These are phyloP conservation scores for Sicyos edulis DNA, from an alignment of 306 rosid genomes.

Conservation along the genomic window DNA sequence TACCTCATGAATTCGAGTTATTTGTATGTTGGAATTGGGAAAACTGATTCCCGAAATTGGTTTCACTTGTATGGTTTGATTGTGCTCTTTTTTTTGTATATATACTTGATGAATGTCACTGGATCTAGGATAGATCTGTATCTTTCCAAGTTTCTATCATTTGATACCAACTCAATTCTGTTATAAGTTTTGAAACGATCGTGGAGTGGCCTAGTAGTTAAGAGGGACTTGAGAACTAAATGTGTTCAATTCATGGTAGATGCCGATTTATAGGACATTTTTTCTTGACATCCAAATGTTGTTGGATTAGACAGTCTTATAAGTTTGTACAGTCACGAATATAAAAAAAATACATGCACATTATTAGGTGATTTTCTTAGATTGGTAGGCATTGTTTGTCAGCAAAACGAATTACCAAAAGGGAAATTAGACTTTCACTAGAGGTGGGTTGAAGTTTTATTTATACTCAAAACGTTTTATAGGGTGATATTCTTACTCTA, in stretches of 20 bases:
- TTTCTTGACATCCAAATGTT: no score
- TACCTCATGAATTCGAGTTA: not conserved
- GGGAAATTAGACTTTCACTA: not conserved
- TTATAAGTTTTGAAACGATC: not conserved
- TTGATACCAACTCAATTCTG: not conserved
- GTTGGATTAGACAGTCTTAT: no score
- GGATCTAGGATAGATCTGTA: slow-evolving; percentile 7
- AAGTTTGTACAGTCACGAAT: no score
- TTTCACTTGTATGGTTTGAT: not conserved
- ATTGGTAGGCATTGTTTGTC: not conserved
- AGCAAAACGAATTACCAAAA: not conserved
- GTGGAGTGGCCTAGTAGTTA: no score
- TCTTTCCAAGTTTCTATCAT: not conserved
- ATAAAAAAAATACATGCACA: no score
- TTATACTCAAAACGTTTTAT: not conserved
- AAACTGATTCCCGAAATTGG: not conserved
- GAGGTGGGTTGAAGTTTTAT: not conserved
- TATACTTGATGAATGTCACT: not conserved
- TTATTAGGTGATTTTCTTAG: not conserved
- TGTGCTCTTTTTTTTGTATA: not conserved
- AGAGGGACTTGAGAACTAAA: no score
- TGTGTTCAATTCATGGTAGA: no score
- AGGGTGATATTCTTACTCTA: not conserved
- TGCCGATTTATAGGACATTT: no score
- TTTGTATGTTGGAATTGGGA: not conserved